Evolutionary conservation across 371 early-diverging fungal species (phyloP).

Genomic region (Mortierella sp.): DNA sequence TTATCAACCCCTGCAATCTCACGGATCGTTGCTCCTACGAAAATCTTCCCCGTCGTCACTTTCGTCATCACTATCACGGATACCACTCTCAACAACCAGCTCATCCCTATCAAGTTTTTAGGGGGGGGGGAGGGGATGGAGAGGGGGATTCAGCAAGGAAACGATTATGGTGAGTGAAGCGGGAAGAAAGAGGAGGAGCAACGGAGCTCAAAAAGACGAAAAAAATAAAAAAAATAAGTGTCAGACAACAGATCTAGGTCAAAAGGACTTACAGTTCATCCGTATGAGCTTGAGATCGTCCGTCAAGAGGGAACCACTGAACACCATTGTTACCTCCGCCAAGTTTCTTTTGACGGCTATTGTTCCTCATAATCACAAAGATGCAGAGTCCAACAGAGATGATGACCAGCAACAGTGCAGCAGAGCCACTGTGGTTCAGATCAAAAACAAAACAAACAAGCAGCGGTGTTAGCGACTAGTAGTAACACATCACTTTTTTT

Average conservation of each 20-base stretch:
- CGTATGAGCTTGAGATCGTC: neutral
- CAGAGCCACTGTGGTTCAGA: slow-evolving; percentile 18
- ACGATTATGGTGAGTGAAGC: neutral
- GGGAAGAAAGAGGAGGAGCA: neutral
- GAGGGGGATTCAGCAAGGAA: too few species aligned
- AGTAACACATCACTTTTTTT: neutral
- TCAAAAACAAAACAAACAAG: neutral
- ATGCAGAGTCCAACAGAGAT: slow-evolving; percentile 16
- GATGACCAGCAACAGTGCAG: slow-evolving; percentile 23
- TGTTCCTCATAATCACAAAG: slow-evolving; percentile 22
- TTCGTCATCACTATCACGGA: slow-evolving; percentile 25
- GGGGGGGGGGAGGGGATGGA: too few species aligned
- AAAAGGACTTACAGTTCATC: slow-evolving; percentile 35
- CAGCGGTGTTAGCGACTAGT: neutral
- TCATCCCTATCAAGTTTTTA: slow-evolving; percentile 26
- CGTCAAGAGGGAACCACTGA: slow-evolving; percentile 44
- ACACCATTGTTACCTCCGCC: slow-evolving; percentile 12
- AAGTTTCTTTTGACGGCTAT: slow-evolving; percentile 18
- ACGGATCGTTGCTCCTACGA: neutral
- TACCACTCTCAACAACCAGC: slow-evolving; percentile 42
- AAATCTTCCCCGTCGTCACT: slow-evolving; percentile 15
- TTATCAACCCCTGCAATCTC: slow-evolving; percentile 3
- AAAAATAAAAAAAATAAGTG: neutral
- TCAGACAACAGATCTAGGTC: too few species aligned
- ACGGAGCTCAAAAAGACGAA: too few species aligned